A percentile compares a stretch with the other conserved stretches of the same genome.
phyloP scores from a whole-genome alignment of 2,329 filamentous ascomycete genomes.

The Phaeosphaeria sp. region DNA sequence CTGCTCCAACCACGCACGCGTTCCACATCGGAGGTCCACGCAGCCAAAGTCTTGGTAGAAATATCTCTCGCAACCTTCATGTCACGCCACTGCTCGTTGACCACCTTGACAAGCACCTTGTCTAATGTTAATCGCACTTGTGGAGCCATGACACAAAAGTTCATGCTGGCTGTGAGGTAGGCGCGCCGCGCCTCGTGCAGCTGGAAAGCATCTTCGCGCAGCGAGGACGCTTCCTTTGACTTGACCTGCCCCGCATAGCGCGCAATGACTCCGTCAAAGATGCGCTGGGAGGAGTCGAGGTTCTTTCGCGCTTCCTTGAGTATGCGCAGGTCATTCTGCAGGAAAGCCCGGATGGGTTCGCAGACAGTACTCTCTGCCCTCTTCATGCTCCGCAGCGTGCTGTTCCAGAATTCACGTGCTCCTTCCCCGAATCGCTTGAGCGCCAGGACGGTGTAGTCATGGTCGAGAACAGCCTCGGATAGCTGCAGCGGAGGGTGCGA shows the following conservation, averaged over 20 bases:
- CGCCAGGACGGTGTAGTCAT: conserved; percentile 91
- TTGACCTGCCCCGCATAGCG: conserved; percentile 87
- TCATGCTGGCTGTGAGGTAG: conserved; percentile 90
- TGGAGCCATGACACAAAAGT: conserved; percentile 87
- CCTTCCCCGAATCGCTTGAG: conserved; percentile 86
- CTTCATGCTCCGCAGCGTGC: conserved; percentile 74
- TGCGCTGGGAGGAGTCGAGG: conserved; percentile 81
- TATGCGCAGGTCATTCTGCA: conserved; percentile 77
- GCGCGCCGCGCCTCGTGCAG: conserved; percentile 90
- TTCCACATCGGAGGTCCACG: conserved; percentile 82
- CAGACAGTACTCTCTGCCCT: conserved; percentile 77
- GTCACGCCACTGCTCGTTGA: conserved; percentile 87
- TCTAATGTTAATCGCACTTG: conserved; percentile 85
- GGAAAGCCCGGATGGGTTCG: conserved; percentile 81
- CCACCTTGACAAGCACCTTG: conserved; percentile 82
- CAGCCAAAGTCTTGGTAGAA: conserved; percentile 65
- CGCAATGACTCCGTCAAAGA: conserved; percentile 80
- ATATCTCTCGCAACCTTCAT: conserved; percentile 75
- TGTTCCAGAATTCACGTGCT: conserved; percentile 85
- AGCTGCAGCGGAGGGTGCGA: conserved; percentile 75
- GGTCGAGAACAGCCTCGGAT: conserved; percentile 86
- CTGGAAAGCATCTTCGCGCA: conserved; percentile 94
- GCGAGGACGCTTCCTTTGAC: conserved; percentile 87
- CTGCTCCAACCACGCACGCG: conserved; percentile 90
- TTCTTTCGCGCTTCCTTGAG: conserved; percentile 84